A percentile compares a stretch with the other conserved stretches of the same genome.
Evolutionary conservation across 2,329 filamentous ascomycete genomes (phyloP).

Genomic region (Raffaelea arxii): DNA sequence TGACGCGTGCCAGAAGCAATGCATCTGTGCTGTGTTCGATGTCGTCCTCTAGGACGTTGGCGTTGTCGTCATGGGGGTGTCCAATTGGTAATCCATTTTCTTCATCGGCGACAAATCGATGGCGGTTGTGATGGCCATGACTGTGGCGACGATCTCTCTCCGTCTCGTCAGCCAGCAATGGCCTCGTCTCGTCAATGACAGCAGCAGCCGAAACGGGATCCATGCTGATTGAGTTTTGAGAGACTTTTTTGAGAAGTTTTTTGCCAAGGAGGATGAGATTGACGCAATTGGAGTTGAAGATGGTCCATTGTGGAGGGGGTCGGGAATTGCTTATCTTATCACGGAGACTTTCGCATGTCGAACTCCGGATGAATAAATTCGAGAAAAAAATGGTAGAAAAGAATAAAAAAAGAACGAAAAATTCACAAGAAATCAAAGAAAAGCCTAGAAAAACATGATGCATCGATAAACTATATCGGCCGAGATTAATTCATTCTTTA

Average conservation of each 20-base stretch:
- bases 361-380: neutral
- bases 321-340: neutral
- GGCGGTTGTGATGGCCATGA: neutral
- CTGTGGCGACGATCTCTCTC: neutral
- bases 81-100: no score
- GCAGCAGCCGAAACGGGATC: neutral
- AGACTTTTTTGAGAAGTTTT: neutral
- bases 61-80: neutral
- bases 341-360: neutral
- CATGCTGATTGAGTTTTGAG: neutral
- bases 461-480: no score
- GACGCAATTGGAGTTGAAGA: neutral
- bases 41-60: neutral
- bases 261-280: neutral
- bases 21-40: neutral
- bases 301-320: neutral
- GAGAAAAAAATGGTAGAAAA: neutral
- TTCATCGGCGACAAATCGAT: neutral
- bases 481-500: no score
- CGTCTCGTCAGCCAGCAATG: conserved; percentile 4
- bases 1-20: neutral
- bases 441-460: neutral
- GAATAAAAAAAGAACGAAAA: neutral
- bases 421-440: neutral
- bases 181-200: conserved; percentile 3